These are phyloP conservation scores for Globomyces sp. DNA, from an alignment of 371 early-diverging fungal genomes.

Conservation along the genomic window DNA sequence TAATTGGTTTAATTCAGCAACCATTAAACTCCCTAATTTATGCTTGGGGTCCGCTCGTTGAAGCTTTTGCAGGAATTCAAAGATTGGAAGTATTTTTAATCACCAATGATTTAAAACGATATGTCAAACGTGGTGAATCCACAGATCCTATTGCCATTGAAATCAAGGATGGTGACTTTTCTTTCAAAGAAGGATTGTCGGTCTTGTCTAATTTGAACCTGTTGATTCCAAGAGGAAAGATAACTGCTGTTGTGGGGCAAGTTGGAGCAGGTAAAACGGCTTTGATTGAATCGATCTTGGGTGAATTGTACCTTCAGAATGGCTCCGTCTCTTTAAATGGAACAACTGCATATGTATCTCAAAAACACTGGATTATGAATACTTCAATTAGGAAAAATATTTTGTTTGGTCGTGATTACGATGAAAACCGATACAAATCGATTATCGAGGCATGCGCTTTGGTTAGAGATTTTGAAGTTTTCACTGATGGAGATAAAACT, in stretches of 20 bases:
- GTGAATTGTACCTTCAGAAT: slow-evolving; percentile 31
- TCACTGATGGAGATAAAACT: slow-evolving; percentile 38
- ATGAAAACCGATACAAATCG: slow-evolving; percentile 31
- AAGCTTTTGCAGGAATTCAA: slow-evolving; percentile 13
- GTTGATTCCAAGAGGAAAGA: slow-evolving; percentile 17
- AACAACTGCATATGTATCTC: slow-evolving; percentile 40
- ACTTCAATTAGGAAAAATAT: slow-evolving; percentile 50
- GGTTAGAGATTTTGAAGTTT: slow-evolving; percentile 38
- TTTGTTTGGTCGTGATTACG: slow-evolving; percentile 33
- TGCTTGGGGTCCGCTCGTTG: background rate
- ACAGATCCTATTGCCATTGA: background rate
- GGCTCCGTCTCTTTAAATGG: slow-evolving; percentile 16
- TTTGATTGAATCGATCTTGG: slow-evolving; percentile 34
- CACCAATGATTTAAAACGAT: slow-evolving; percentile 21
- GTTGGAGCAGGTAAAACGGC: slow-evolving; percentile 54
- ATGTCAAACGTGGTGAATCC: background rate
- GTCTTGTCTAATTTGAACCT: slow-evolving; percentile 20
- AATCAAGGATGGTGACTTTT: slow-evolving; percentile 8
- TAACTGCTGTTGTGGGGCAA: slow-evolving; percentile 27
- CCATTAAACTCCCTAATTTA: slow-evolving; percentile 7
- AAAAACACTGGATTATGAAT: slow-evolving; percentile 46
- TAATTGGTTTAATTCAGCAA: slow-evolving; percentile 1
- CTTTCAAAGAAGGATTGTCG: slow-evolving; percentile 30
- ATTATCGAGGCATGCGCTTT: slow-evolving; percentile 42
- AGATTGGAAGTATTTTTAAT: slow-evolving; percentile 18